These are phyloP conservation scores for Nannizzia gypsea DNA, from an alignment of 2,329 filamentous ascomycete species.

Conservation along the genomic window DNA sequence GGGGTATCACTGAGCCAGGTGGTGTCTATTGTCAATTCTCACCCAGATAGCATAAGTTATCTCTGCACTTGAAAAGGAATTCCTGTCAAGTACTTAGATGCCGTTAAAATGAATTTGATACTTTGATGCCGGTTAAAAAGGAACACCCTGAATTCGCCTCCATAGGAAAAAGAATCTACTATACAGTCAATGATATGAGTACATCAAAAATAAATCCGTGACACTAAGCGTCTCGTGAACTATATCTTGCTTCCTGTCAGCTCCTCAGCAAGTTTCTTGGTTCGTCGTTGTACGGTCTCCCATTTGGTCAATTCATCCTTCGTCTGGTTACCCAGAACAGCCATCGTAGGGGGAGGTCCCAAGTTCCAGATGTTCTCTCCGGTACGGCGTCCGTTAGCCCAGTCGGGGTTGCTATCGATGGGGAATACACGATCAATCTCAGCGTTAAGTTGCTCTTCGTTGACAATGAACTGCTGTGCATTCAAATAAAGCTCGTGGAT, in stretches of 20 bases:
- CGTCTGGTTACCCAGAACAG: slow-evolving; percentile 21
- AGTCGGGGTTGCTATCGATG: slow-evolving; percentile 40
- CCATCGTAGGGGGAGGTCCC: slow-evolving; percentile 34
- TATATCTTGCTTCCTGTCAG: slow-evolving; percentile 51
- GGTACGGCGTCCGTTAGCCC: slow-evolving; percentile 31
- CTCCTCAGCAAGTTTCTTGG: slow-evolving; percentile 54
- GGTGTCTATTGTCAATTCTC: neutral
- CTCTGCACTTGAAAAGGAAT: no score
- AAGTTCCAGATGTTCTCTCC: slow-evolving; percentile 43
- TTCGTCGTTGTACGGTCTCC: slow-evolving; percentile 43
- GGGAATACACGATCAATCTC: slow-evolving; percentile 68
- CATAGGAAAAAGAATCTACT: neutral
- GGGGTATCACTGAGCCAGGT: neutral
- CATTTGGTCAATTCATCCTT: slow-evolving; percentile 25
- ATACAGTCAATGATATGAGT: slow-evolving; percentile 5
- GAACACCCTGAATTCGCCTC: neutral
- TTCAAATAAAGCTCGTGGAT: slow-evolving; percentile 85
- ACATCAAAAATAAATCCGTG: neutral
- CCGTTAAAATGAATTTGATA: neutral
- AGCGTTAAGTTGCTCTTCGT: slow-evolving; percentile 61
- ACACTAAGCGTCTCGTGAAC: neutral
- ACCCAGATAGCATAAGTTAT: neutral
- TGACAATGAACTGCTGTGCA: slow-evolving; percentile 74
- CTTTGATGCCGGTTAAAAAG: neutral
- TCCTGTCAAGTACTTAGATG: neutral